Conservation (phyloP, 371 early-diverging fungal genomes). For the Mortierella sp. region DNA sequence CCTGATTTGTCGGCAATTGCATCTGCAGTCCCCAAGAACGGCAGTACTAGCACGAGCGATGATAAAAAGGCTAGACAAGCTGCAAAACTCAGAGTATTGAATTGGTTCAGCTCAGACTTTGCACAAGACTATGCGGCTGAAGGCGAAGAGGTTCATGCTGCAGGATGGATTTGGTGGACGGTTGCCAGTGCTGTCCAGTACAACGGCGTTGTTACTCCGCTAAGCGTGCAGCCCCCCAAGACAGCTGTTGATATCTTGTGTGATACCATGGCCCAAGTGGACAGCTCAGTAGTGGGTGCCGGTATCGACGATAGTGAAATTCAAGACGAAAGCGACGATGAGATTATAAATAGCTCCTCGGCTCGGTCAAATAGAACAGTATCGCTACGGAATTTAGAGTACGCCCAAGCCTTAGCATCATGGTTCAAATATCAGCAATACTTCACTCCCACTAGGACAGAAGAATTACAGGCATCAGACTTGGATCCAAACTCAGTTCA, state of each 20-base stretch:
- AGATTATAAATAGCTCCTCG: neutral
- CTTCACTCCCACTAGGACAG: conserved; percentile 39
- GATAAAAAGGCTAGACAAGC: conserved; percentile 9
- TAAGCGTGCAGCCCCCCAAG: conserved; percentile 6
- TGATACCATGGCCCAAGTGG: conserved; percentile 28
- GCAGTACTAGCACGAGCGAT: neutral
- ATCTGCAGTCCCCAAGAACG: neutral
- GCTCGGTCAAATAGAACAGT: neutral
- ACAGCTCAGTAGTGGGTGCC: neutral
- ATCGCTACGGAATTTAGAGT: conserved; percentile 7
- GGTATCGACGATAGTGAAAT: neutral
- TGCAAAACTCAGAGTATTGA: conserved; percentile 35
- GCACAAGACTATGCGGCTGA: conserved; percentile 34
- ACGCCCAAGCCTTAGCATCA: conserved; percentile 26
- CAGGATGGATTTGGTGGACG: conserved; percentile 55
- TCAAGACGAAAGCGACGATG: neutral
- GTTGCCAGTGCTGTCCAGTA: conserved; percentile 53
- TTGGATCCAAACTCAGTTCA: conserved; percentile 38
- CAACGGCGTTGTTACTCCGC: conserved; percentile 27
- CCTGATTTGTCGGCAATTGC: neutral
- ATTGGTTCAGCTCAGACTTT: conserved; percentile 51
- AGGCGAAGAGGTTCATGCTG: conserved; percentile 44
- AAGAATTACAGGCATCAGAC: conserved; percentile 36
- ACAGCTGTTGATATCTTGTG: conserved; percentile 39
- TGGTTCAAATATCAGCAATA: conserved; percentile 48